A percentile compares a stretch with the other conserved stretches of the same genome.
These are phyloP conservation scores for Penicillium sp. DNA, from an alignment of 2,329 filamentous ascomycete genomes.

Conservation along the genomic window DNA sequence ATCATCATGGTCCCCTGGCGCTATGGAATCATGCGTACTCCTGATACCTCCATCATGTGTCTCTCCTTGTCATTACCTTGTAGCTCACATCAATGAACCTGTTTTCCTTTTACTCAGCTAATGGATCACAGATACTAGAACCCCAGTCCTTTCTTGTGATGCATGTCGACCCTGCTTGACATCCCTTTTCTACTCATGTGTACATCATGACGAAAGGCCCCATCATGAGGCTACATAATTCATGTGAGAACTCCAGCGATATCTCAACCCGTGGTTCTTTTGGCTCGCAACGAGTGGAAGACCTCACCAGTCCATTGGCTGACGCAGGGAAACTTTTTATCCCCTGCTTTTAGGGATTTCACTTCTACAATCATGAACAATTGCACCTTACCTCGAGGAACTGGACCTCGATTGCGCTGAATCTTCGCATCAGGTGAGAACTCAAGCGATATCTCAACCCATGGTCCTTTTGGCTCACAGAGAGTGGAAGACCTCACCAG, in stretches of 20 bases:
- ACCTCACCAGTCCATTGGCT: constrained; percentile 2
- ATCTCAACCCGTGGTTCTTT: not conserved
- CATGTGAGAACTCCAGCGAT: constrained; percentile 3
- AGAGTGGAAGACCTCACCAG: constrained; percentile 2
- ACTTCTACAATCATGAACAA: too few relatives aligned
- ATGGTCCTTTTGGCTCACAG: not conserved
- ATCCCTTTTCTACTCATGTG: not conserved
- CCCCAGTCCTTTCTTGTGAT: not conserved
- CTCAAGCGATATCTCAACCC: not conserved
- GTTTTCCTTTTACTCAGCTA: not conserved
- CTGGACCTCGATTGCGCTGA: too few relatives aligned
- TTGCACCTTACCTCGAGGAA: too few relatives aligned
- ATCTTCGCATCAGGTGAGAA: constrained; percentile 4
- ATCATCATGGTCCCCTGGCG: not conserved
- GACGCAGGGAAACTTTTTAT: not conserved
- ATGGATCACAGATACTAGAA: not conserved
- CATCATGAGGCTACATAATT: not conserved
- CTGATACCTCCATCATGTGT: not conserved
- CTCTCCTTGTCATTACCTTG: not conserved
- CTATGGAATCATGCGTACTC: not conserved
- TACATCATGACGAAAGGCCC: not conserved
- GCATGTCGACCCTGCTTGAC: not conserved
- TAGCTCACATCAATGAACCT: not conserved
- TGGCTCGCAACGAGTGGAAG: not conserved
- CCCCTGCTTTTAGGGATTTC: not conserved